Evolutionary conservation across 2,329 filamentous ascomycete species (phyloP), one percentile per base, ranked within the genome.

Genomic region (Scedosporium dehoogii): DNA sequence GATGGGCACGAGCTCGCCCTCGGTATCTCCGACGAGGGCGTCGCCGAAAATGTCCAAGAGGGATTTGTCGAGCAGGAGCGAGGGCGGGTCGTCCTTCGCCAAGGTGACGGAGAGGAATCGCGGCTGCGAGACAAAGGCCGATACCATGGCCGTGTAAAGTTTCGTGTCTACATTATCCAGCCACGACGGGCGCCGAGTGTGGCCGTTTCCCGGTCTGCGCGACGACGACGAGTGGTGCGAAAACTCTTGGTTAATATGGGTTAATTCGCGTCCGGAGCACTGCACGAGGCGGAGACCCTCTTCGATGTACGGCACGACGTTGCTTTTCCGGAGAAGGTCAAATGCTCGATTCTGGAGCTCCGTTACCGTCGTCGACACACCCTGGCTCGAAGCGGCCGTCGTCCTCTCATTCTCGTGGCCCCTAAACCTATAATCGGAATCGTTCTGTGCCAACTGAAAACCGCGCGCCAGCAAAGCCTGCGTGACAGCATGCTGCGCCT

Each of bases 341-440:
- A 97, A 97, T 0, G 93, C 96, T 58, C 89, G 86, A 9, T 80
- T 80, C 74, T 96, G 91, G 29, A 97, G 81, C 71, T 96, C 92
- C 18, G 84, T 84, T 12, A 93, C 80, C 46, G 85, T 90, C 41
- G 89, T 0, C 91, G 91, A 2, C 90, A 90, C 6, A 91, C 90
- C 0, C 91, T 91, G 12, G 81, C 79, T 0, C 89, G 87, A 5
- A 80, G 79, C 38, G 72, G 75, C 73, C 74, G 68, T 77, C 70
- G 69, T 29, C 27, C 4, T 29, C 27, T 4, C 74, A 77, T 76
- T 76, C 85, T 87, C 83, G 70, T 88, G 96, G 66, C 60, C 51
- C 42, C 77, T 83, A 60, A 87, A 85, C 16, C 46, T 12, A 38
- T 61, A 55, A 6, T 41, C 46, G 16, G 46, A n/a, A 65, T 86